phyloP scores from a whole-genome alignment of 2,329 filamentous ascomycete genomes.

The Elsinoe ampelina region DNA sequence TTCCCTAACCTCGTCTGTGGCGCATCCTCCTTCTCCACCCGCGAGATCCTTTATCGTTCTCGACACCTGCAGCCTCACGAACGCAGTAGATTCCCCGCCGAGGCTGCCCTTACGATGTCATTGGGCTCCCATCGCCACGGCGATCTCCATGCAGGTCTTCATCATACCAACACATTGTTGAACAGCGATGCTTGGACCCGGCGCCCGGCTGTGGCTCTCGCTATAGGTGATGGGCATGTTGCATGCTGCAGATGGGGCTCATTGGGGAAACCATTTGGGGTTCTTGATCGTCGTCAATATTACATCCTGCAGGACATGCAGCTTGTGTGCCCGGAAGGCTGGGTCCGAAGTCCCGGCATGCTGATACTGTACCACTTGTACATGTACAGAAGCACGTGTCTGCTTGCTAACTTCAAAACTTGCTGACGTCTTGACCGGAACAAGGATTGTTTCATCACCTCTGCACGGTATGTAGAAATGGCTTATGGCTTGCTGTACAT shows the following conservation, averaged over 20 bases:
- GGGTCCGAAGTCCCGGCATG: neutral
- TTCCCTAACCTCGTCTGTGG: neutral
- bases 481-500: too few species aligned
- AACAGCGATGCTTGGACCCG: neutral
- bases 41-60: neutral
- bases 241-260: neutral
- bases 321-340: neutral
- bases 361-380: too few species aligned
- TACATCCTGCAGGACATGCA: slow-evolving; percentile 5
- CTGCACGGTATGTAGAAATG: too few species aligned
- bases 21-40: neutral
- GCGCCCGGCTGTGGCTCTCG: neutral
- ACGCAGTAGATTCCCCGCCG: neutral
- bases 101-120: slow-evolving; percentile 2
- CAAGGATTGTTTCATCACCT: too few species aligned
- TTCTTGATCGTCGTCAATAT: neutral
- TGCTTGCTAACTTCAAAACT: too few species aligned
- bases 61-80: neutral
- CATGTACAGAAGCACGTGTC: too few species aligned
- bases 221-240: slow-evolving; percentile 1
- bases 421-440: too few species aligned
- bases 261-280: too few species aligned
- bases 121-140: neutral
- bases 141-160: neutral
- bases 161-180: neutral